These are phyloP conservation scores for Polytrichum commune DNA, from an alignment of 225 moss, liverwort and hornwort genomes.

Conservation along the genomic window DNA sequence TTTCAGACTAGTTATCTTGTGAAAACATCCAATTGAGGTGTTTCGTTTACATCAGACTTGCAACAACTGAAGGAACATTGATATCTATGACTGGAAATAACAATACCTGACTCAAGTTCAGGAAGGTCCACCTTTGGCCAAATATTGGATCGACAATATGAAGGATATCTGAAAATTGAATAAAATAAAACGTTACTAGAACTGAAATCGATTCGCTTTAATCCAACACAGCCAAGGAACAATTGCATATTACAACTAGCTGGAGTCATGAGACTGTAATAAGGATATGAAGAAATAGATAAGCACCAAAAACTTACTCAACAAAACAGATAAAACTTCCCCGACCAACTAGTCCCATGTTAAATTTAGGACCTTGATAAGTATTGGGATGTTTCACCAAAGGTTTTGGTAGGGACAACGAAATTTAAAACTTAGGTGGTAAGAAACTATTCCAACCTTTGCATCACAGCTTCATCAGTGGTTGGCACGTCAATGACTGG, in stretches of 20 bases:
- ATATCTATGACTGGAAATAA: too few relatives aligned
- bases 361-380: neutral
- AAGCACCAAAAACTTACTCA: neutral
- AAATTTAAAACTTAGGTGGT: neutral
- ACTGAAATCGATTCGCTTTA: too few relatives aligned
- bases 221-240: too few relatives aligned
- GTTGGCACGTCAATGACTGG: conserved; percentile 64
- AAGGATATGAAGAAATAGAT: neutral
- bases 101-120: conserved; percentile 81
- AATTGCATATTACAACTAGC: too few relatives aligned
- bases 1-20: too few relatives aligned
- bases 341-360: too few relatives aligned
- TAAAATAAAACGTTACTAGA: too few relatives aligned
- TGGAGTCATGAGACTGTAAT: too few relatives aligned
- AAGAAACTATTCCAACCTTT: conserved; percentile 45
- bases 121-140: conserved; percentile 85
- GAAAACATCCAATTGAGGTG: too few relatives aligned
- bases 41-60: too few relatives aligned
- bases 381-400: neutral
- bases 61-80: too few relatives aligned
- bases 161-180: conserved; percentile 68
- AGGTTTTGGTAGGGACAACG: neutral
- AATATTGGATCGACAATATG: conserved; percentile 78
- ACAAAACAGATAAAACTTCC: too few relatives aligned
- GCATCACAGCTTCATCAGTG: conserved; percentile 36